phyloP scores from a whole-genome alignment of 2,329 filamentous ascomycete genomes.

The Xylaria sp. region DNA sequence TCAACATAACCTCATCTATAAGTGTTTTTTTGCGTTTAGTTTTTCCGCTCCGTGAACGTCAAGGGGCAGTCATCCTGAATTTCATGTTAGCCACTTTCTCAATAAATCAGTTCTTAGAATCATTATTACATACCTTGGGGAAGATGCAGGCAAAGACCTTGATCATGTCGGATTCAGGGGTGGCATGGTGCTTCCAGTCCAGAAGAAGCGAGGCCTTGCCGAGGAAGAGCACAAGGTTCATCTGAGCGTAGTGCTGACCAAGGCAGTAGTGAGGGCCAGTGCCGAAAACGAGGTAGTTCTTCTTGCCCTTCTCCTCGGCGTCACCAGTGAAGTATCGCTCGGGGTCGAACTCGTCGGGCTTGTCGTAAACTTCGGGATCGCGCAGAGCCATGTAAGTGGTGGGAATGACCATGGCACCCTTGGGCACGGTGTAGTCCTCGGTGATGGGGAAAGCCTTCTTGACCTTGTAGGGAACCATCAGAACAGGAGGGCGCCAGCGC shows the following conservation, averaged over 20 bases:
- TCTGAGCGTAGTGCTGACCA: conserved; percentile 83
- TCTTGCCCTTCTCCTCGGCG: conserved; percentile 76
- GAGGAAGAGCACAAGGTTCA: conserved; percentile 83
- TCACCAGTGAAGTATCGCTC: conserved; percentile 88
- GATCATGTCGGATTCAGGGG: conserved; percentile 82
- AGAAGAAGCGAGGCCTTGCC: conserved; percentile 83
- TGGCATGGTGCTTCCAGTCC: conserved; percentile 86
- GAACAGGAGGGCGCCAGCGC: conserved; percentile 89
- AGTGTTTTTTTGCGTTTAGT: conserved; percentile 29
- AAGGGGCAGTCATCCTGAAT: conserved; percentile 75
- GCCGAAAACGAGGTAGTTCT: conserved; percentile 97
- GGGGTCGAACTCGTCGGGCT: conserved; percentile 83
- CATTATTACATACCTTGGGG: conserved; percentile 65
- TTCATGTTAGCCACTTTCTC: conserved; percentile 23
- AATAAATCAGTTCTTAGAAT: conserved; percentile 1
- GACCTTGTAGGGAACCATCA: conserved; percentile 92
- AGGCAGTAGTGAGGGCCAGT: conserved; percentile 95
- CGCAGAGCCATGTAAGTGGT: conserved; percentile 86
- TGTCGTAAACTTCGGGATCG: conserved; percentile 85
- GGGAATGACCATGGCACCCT: conserved; percentile 90
- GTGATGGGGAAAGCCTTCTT: conserved; percentile 96
- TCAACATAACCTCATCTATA: conserved; percentile 7
- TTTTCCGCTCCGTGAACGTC: conserved; percentile 57
- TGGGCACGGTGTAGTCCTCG: conserved; percentile 82
- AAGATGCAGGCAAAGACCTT: conserved; percentile 99